These are phyloP conservation scores for Fusarium sp. DNA, from an alignment of 2,329 filamentous ascomycete genomes.

Conservation along the genomic window DNA sequence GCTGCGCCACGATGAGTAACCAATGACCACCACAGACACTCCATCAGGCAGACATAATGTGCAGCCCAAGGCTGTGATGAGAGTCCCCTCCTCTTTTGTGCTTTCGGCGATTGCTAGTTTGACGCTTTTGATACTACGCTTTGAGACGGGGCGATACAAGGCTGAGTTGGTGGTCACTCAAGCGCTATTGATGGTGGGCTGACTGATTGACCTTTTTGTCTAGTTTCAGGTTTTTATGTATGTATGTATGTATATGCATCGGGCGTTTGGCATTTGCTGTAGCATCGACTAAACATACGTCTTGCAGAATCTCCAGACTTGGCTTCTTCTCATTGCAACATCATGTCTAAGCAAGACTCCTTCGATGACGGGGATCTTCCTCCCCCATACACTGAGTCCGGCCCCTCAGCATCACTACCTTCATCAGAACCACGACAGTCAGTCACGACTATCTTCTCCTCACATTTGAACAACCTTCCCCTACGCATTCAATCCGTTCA, in stretches of 20 bases:
- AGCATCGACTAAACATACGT: background rate
- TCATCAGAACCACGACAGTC: conserved; percentile 3
- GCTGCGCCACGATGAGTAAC: conserved; percentile 20
- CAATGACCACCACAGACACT: background rate
- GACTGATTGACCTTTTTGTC: conserved; percentile 11
- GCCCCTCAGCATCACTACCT: conserved; percentile 9
- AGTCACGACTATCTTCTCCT: conserved; percentile 46
- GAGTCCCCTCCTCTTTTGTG: background rate
- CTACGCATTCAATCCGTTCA: conserved; percentile 51
- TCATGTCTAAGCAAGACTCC: conserved; percentile 30
- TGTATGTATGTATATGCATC: conserved; percentile 2
- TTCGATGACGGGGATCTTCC: conserved; percentile 37
- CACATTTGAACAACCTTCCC: conserved; percentile 52
- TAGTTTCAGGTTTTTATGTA: background rate
- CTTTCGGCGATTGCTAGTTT: conserved; percentile 13
- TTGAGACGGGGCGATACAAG: conserved; percentile 9
- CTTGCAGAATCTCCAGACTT: background rate
- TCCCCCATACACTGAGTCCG: conserved; percentile 40
- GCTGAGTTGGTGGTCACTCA: conserved; percentile 16
- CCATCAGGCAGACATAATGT: conserved; percentile 11
- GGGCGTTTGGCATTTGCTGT: conserved; percentile 13
- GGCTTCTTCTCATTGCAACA: background rate
- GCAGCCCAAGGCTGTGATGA: conserved; percentile 11
- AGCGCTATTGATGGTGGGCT: conserved; percentile 12
- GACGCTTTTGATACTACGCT: background rate